Evolutionary conservation across 1,284 basidiomycete genomes (phyloP).

Genomic region (Marasmius sp.): DNA sequence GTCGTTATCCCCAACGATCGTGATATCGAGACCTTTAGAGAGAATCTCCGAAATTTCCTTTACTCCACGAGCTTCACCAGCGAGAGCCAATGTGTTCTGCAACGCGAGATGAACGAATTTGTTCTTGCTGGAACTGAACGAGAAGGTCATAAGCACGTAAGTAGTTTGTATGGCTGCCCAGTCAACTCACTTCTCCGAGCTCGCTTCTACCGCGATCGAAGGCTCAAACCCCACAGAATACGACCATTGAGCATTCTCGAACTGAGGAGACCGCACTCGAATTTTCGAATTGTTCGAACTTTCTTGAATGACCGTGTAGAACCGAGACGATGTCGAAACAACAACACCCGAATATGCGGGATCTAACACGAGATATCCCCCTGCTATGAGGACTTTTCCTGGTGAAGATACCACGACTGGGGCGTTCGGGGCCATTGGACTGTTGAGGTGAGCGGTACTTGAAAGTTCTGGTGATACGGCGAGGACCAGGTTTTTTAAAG

Average conservation of each 20-base stretch:
- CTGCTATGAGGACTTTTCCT: slow-evolving; percentile 93
- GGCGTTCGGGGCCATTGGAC: slow-evolving; percentile 17
- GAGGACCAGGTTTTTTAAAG: no score
- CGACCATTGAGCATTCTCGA: slow-evolving; percentile 76
- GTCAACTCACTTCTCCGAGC: slow-evolving; percentile 38
- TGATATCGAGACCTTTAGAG: slow-evolving; percentile 64
- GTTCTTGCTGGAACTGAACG: slow-evolving; percentile 56
- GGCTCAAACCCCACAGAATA: slow-evolving; percentile 58
- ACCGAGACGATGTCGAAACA: slow-evolving; percentile 89
- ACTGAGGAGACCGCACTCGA: slow-evolving; percentile 89
- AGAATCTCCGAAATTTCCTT: slow-evolving; percentile 46
- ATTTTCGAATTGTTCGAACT: slow-evolving; percentile 39
- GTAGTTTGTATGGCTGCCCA: not conserved
- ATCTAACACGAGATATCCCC: slow-evolving; percentile 94
- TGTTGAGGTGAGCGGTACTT: no score
- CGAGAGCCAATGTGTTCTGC: slow-evolving; percentile 72
- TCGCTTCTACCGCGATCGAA: slow-evolving; percentile 43
- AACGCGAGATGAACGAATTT: slow-evolving; percentile 92
- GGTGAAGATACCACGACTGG: slow-evolving; percentile 81
- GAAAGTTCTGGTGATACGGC: no score
- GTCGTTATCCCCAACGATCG: slow-evolving; percentile 92
- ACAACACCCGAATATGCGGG: slow-evolving; percentile 81
- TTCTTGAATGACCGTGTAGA: slow-evolving; percentile 74
- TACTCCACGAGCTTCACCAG: slow-evolving; percentile 53
- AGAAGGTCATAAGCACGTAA: not conserved